phyloP scores from a whole-genome alignment of 192 early-diverging fungal species.

The Coemansia furcata region DNA sequence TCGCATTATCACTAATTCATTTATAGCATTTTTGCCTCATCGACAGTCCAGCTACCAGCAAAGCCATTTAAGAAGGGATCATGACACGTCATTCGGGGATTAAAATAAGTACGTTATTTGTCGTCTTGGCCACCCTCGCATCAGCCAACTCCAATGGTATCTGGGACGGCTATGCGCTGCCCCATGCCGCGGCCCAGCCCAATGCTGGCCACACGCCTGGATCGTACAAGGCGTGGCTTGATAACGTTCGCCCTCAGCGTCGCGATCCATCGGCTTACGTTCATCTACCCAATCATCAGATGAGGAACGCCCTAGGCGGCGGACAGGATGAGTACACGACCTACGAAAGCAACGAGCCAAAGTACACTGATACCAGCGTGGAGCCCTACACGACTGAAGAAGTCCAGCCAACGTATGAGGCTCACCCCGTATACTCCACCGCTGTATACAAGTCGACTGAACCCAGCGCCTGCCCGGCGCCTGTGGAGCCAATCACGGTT shows the following conservation, averaged over 20 bases:
- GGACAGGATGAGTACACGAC: neutral
- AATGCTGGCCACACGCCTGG: neutral
- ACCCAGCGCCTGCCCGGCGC: conserved; percentile 11
- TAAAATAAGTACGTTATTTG: conserved; percentile 30
- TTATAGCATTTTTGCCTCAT: neutral
- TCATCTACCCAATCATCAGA: neutral
- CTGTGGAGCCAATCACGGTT: conserved; percentile 13
- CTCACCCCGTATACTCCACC: conserved; percentile 3
- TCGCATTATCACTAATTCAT: neutral
- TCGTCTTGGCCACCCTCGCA: conserved; percentile 16
- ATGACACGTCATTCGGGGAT: conserved; percentile 8
- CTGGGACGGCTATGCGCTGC: conserved; percentile 20
- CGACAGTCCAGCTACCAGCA: neutral
- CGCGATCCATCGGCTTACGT: neutral
- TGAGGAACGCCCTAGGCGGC: conserved; percentile 6
- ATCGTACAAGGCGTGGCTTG: conserved; percentile 1
- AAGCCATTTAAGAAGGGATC: neutral
- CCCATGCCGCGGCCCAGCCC: neutral
- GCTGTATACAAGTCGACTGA: conserved; percentile 18
- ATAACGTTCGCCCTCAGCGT: neutral
- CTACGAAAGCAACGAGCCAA: conserved; percentile 16
- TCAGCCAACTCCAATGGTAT: conserved; percentile 17
- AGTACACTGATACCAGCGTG: neutral
- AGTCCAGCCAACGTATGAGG: conserved; percentile 17
- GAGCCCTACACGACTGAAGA: conserved; percentile 28